Evolutionary conservation across 495 filamentous ascomycete species (phyloP).

Genomic region (Trichocladium antarcticum): DNA sequence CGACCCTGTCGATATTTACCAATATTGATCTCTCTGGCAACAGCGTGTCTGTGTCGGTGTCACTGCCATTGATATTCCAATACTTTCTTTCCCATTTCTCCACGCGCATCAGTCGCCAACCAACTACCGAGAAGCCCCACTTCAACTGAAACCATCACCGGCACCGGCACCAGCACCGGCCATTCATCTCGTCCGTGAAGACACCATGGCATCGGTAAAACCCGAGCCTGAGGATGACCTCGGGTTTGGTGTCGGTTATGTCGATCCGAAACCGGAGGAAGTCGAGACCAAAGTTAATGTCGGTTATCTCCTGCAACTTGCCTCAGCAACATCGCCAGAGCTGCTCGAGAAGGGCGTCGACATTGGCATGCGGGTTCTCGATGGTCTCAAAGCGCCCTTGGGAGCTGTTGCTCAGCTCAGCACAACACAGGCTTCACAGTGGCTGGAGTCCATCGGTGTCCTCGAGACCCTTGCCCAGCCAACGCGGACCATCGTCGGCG

Average conservation of each 20-base stretch:
- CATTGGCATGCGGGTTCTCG: slow-evolving; percentile 19
- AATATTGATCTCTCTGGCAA: too few species aligned
- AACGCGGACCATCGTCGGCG: slow-evolving; percentile 41
- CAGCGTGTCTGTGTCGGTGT: too few species aligned
- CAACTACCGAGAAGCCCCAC: too few species aligned
- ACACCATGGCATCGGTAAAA: slow-evolving; percentile 5
- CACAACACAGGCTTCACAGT: slow-evolving; percentile 19
- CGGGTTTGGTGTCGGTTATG: background rate
- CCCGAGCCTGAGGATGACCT: slow-evolving; percentile 4
- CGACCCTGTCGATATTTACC: too few species aligned
- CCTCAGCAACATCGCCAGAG: background rate
- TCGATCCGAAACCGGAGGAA: background rate
- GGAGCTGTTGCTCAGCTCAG: slow-evolving; percentile 1
- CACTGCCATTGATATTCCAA: too few species aligned
- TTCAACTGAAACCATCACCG: too few species aligned
- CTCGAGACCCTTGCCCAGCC: slow-evolving; percentile 18
- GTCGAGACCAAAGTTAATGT: background rate
- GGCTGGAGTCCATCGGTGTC: slow-evolving; percentile 34
- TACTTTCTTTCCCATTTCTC: too few species aligned
- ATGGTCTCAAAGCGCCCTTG: slow-evolving; percentile 15
- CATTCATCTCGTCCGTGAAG: too few species aligned
- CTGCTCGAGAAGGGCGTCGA: slow-evolving; percentile 25
- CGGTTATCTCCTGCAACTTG: slow-evolving; percentile 14
- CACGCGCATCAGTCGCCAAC: too few species aligned
- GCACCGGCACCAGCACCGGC: too few species aligned